Evolutionary conservation across 768 basidiomycete species (phyloP).

Genomic region (Pisolithus marmoratus): DNA sequence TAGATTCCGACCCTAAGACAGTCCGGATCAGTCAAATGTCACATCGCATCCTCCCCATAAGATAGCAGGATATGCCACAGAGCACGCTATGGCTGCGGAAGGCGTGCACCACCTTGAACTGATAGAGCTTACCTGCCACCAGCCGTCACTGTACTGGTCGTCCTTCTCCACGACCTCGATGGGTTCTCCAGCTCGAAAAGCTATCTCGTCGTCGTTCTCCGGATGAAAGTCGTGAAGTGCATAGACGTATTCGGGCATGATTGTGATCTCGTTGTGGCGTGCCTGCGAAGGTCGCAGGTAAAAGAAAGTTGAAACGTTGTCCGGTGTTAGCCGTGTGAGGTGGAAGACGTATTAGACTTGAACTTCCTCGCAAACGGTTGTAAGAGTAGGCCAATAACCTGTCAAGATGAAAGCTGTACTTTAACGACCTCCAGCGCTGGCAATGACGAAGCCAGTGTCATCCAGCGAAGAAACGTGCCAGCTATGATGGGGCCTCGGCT

Average conservation of each 20-base stretch:
- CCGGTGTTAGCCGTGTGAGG: not conserved
- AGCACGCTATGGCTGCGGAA: not conserved
- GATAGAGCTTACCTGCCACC: conserved; percentile 80
- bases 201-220: conserved; percentile 91
- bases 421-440: no score
- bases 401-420: no score
- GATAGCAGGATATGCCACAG: not conserved
- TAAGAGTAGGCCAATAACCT: no score
- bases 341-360: not conserved
- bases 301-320: not conserved
- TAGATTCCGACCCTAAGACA: conserved; percentile 68
- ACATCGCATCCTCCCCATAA: not conserved
- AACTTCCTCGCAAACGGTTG: not conserved
- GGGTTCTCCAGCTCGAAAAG: conserved; percentile 77
- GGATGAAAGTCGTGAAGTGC: conserved; percentile 85
- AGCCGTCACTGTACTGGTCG: conserved; percentile 89
- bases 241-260: conserved; percentile 80
- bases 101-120: no score
- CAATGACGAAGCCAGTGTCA: not conserved
- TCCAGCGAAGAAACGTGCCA: not conserved
- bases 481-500: no score
- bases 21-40: not conserved
- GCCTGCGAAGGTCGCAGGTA: not conserved
- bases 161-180: conserved; percentile 93
- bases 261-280: conserved; percentile 2